phyloP scores from a whole-genome alignment of 2,329 filamentous ascomycete genomes.

The Didymella exigua region DNA sequence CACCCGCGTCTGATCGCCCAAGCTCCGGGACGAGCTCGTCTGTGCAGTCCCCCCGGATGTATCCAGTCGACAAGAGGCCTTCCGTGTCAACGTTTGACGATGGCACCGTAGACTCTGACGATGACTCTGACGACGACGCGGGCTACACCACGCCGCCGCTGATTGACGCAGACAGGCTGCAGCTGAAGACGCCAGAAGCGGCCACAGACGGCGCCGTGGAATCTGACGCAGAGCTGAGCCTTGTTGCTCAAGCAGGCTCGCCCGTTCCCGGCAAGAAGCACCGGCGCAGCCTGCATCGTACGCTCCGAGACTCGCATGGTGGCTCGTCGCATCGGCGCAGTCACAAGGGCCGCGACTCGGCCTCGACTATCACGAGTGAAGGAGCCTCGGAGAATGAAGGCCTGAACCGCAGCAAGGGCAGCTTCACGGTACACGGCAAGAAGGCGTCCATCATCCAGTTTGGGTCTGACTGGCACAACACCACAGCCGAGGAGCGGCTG shows the following conservation, averaged over 20 bases:
- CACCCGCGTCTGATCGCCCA: constrained; percentile 38
- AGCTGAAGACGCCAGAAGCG: constrained; percentile 34
- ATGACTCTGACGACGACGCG: constrained; percentile 38
- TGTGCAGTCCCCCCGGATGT: constrained; percentile 42
- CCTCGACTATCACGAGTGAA: constrained; percentile 61
- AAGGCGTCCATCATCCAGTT: constrained; percentile 98
- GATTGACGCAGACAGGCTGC: constrained; percentile 28
- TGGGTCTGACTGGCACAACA: constrained; percentile 81
- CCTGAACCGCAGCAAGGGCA: constrained; percentile 78
- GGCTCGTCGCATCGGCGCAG: constrained; percentile 69
- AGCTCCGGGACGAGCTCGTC: constrained; percentile 43
- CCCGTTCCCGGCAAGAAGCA: constrained; percentile 68
- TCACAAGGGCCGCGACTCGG: constrained; percentile 76
- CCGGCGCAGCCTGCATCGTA: constrained; percentile 86
- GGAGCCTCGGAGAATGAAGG: constrained; percentile 64
- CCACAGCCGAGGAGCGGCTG: constrained; percentile 47
- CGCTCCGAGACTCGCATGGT: constrained; percentile 78
- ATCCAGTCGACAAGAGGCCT: constrained; percentile 38
- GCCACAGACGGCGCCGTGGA: constrained; percentile 32
- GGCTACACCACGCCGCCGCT: constrained; percentile 43
- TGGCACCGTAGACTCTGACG: constrained; percentile 36
- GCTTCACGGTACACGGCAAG: constrained; percentile 96
- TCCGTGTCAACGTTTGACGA: constrained; percentile 45
- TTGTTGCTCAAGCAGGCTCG: constrained; percentile 41
- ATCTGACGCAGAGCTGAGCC: constrained; percentile 38